Evolutionary conservation across 2,329 filamentous ascomycete genomes (phyloP), one percentile per base, ranked within the genome.

Genomic region (Exophiala sp.): DNA sequence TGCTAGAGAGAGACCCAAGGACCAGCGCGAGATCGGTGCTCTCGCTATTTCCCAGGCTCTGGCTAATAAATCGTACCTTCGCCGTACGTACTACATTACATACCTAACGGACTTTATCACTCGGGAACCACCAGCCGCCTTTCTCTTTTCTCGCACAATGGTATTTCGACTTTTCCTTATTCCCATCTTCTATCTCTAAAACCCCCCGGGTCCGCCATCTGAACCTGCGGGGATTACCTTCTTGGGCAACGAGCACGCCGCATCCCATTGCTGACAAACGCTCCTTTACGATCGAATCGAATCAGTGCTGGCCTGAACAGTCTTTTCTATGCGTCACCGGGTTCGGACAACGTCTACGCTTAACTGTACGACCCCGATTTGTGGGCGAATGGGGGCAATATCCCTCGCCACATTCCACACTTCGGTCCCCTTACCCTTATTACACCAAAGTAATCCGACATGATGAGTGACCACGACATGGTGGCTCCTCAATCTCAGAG

Each of bases 241-340:
- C 19, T 9, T 14, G 11, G 38, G 19, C 38, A 23, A 4, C 21
- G 38, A 41, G 21, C 22, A 6, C 22, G 21, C 3, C 38, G 9
- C 13, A 11, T 24, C n/a, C 14, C 22, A 14, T 24, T 13, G 7
- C 11, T 9, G 14, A 34, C 7, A 13, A 13, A n/a, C 30, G 14
- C 6, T 34, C 7, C 10, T 13, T 9, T 6, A 11, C 13, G 14
- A 13, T 34, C 11, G 6, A 13, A 5, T 34, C 11, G 5, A 13
- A 16, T n/a, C n/a, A n/a, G n/a, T n/a, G n/a, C 14, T 37, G n/a
- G 22, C 16, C 35, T 39, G 43, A 29, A 13, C 23, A 13, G 9
- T 34, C n/a, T 24, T 41, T 46, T 50, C 23, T 27, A 53, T 56
- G 53, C 46, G 46, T 53, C 53, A 56, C 46, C 46, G 27, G 48